Percentiles rank a stretch among this genome's conserved stretches.
phyloP scores from a whole-genome alignment of 495 filamentous ascomycete species.

The Parachaetomium inaequale region DNA sequence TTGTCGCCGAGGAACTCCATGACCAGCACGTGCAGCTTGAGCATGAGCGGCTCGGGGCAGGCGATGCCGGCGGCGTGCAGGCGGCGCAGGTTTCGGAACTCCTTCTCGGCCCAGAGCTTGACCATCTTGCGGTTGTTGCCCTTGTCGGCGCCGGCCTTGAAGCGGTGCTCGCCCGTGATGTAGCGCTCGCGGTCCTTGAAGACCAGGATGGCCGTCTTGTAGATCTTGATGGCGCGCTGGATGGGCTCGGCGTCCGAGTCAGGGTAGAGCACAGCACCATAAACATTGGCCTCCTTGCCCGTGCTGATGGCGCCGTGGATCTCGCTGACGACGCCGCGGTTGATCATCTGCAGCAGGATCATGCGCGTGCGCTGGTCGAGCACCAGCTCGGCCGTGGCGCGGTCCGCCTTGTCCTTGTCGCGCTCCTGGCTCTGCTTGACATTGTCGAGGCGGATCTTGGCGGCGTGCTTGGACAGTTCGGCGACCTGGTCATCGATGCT shows the following conservation, averaged over 20 bases:
- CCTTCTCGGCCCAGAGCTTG: constrained; percentile 97
- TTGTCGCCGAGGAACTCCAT: constrained; percentile 91
- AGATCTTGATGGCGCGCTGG: constrained; percentile 87
- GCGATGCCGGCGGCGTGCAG: constrained; percentile 80
- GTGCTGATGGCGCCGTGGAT: constrained; percentile 91
- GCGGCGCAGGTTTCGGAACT: constrained; percentile 88
- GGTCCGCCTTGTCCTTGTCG: constrained; percentile 78
- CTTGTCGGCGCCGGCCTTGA: constrained; percentile 77
- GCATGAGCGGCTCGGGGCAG: constrained; percentile 81
- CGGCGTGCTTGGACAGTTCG: constrained; percentile 76
- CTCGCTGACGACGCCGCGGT: constrained; percentile 73
- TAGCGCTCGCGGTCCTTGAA: constrained; percentile 98
- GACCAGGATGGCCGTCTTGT: constrained; percentile 92
- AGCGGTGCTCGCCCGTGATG: constrained; percentile 83
- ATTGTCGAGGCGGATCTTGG: constrained; percentile 81
- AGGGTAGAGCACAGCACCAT: constrained; percentile 55
- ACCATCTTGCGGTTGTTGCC: constrained; percentile 92
- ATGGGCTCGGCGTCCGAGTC: constrained; percentile 45
- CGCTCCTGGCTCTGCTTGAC: constrained; percentile 50
- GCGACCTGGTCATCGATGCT: constrained; percentile 84
- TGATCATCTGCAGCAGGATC: constrained; percentile 94
- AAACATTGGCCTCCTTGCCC: constrained; percentile 97
- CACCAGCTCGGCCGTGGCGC: constrained; percentile 90
- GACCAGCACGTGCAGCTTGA: constrained; percentile 84
- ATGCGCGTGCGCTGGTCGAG: constrained; percentile 90